Evolutionary conservation across 139 green algal species (phyloP).

Genomic region (Picochlorum sp.): DNA sequence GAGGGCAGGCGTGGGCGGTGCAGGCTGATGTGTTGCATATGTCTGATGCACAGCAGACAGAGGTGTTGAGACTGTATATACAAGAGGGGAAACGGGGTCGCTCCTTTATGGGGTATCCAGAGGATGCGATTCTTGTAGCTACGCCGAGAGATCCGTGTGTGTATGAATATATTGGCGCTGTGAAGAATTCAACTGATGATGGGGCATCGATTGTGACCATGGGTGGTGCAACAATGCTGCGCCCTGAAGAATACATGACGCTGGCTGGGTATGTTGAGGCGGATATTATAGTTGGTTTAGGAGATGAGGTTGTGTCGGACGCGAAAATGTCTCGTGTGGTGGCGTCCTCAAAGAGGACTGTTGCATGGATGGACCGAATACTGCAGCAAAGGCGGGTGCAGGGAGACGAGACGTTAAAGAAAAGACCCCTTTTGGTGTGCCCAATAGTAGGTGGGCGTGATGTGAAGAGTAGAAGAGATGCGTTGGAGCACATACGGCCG

Average conservation of each 20-base stretch:
- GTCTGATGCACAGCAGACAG: no score
- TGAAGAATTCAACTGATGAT: conserved; percentile 16
- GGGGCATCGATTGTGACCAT: conserved; percentile 13
- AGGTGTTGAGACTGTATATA: not conserved
- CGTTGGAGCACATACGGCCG: not conserved
- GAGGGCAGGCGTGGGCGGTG: no score
- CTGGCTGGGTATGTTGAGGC: conserved; percentile 38
- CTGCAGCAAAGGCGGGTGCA: conserved; percentile 15
- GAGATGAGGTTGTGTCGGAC: conserved; percentile 47
- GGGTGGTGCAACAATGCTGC: conserved; percentile 25
- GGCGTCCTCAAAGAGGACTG: conserved; percentile 23
- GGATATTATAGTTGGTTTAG: conserved; percentile 48
- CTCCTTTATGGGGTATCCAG: conserved; percentile 34
- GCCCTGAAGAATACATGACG: conserved; percentile 42
- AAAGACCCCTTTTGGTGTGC: not conserved
- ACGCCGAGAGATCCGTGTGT: conserved; percentile 50
- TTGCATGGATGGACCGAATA: conserved; percentile 46
- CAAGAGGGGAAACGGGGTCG: conserved; percentile 10
- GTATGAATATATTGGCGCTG: conserved; percentile 36
- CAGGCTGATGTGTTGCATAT: no score
- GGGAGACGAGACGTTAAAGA: not conserved
- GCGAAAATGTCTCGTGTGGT: conserved; percentile 11
- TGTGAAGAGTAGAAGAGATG: not conserved
- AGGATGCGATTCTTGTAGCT: conserved; percentile 26
- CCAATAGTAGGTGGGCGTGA: not conserved